These are phyloP conservation scores for Trichoderma arundinaceum DNA, from an alignment of 2,329 filamentous ascomycete genomes.

Conservation along the genomic window DNA sequence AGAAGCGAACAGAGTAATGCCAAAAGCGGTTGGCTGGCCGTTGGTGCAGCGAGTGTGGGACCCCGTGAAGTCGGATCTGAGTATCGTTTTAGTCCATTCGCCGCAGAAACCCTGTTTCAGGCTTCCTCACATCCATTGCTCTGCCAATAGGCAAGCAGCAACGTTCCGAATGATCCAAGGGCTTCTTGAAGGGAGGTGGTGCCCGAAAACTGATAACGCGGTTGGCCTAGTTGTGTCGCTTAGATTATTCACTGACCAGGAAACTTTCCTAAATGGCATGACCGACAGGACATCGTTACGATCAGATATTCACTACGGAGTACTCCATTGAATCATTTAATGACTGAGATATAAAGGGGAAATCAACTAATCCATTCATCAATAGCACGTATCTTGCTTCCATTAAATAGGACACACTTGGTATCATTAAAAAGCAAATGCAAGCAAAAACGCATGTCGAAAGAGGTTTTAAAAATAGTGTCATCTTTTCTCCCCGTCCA, in stretches of 20 bases:
- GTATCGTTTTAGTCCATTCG: neutral
- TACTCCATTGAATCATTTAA: too few relatives aligned
- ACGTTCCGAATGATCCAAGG: neutral
- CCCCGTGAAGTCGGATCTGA: neutral
- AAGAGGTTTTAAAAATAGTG: neutral
- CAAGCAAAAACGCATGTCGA: neutral
- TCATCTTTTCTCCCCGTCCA: constrained; percentile 14
- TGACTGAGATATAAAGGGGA: neutral
- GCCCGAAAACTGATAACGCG: neutral
- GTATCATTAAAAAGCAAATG: neutral
- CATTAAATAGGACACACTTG: neutral
- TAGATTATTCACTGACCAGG: neutral
- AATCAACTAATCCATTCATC: neutral
- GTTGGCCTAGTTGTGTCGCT: neutral
- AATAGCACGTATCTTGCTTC: too few relatives aligned
- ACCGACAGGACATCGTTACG: too few relatives aligned
- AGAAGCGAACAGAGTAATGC: neutral
- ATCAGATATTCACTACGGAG: too few relatives aligned
- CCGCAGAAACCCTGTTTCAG: neutral
- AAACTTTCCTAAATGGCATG: too few relatives aligned
- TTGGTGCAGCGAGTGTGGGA: neutral
- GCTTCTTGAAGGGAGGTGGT: neutral
- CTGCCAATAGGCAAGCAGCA: neutral
- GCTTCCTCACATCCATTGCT: neutral
- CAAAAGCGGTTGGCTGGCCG: neutral